Percentiles rank a stretch among this genome's conserved stretches.
Evolutionary conservation across 2,329 filamentous ascomycete species (phyloP).

Genomic region (Periconia sp.): DNA sequence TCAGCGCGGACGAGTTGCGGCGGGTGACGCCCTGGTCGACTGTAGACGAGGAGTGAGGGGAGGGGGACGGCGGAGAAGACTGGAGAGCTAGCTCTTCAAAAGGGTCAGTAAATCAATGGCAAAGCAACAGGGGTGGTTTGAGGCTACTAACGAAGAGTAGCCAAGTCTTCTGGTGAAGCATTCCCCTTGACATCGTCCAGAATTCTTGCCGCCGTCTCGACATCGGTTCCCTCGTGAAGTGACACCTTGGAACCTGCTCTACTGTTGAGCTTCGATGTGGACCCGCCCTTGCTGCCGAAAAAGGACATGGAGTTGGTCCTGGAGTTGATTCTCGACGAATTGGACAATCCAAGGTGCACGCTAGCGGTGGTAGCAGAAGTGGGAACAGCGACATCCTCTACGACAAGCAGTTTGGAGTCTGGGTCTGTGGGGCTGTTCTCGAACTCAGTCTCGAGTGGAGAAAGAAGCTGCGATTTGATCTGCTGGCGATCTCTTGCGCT

Average conservation of each 20-base stretch:
- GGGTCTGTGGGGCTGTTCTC: constrained; percentile 21
- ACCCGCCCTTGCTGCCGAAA: constrained; percentile 22
- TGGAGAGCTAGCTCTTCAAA: constrained; percentile 33
- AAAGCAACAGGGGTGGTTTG: neutral
- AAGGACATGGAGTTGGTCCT: constrained; percentile 32
- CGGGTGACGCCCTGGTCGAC: constrained; percentile 21
- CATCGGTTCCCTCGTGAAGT: constrained; percentile 27
- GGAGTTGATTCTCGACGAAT: constrained; percentile 32
- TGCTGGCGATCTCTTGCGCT: constrained; percentile 31
- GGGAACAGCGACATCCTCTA: constrained; percentile 16
- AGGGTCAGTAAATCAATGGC: constrained; percentile 10
- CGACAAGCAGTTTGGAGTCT: constrained; percentile 1
- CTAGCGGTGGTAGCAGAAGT: constrained; percentile 9
- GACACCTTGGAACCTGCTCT: constrained; percentile 33
- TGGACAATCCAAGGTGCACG: constrained; percentile 27
- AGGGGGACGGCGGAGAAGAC: constrained; percentile 13
- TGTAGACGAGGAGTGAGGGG: constrained; percentile 1
- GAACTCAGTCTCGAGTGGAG: constrained; percentile 28
- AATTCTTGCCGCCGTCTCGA: constrained; percentile 48
- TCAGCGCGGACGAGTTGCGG: constrained; percentile 12
- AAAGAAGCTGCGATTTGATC: constrained; percentile 31
- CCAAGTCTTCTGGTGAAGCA: constrained; percentile 51
- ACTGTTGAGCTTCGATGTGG: constrained; percentile 25
- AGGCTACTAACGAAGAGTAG: constrained; percentile 41
- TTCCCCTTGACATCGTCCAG: constrained; percentile 52